Conservation (phyloP, 2,329 filamentous ascomycete species). For the Fusarium sp. region DNA sequence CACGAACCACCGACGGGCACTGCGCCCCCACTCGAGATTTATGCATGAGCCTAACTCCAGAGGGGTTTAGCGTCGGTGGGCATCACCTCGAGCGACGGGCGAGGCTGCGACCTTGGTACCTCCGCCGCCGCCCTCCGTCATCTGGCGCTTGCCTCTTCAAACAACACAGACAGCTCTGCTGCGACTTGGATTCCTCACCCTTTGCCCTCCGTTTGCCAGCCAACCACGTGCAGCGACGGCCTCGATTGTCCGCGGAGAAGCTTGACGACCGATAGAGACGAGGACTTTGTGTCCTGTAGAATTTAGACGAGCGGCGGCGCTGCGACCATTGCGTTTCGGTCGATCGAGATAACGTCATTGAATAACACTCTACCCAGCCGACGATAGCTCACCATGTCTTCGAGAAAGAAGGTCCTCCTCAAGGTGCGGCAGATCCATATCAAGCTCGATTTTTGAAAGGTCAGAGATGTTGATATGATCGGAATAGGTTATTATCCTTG, state of each 20-base stretch:
- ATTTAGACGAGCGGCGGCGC: slow-evolving; percentile 19
- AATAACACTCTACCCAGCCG: slow-evolving; percentile 37
- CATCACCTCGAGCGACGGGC: slow-evolving; percentile 48
- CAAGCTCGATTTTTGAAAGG: background rate
- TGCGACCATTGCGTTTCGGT: slow-evolving; percentile 42
- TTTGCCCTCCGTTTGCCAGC: slow-evolving; percentile 3
- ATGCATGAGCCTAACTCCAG: slow-evolving; percentile 48
- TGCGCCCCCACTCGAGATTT: slow-evolving; percentile 28
- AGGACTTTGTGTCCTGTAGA: slow-evolving; percentile 9
- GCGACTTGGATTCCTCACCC: slow-evolving; percentile 13
- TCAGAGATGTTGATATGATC: slow-evolving; percentile 31
- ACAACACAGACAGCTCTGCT: slow-evolving; percentile 38
- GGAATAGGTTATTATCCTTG: slow-evolving; percentile 94
- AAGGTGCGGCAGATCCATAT: slow-evolving; percentile 72
- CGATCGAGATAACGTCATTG: slow-evolving; percentile 53
- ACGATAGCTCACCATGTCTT: slow-evolving; percentile 73
- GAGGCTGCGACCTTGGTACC: slow-evolving; percentile 50
- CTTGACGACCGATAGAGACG: background rate
- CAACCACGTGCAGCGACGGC: slow-evolving; percentile 1
- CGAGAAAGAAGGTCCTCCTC: slow-evolving; percentile 90
- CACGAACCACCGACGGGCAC: slow-evolving; percentile 13
- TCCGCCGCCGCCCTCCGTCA: slow-evolving; percentile 39
- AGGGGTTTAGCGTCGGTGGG: slow-evolving; percentile 33
- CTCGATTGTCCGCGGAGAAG: background rate
- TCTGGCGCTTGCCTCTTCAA: slow-evolving; percentile 43